Evolutionary conservation across 768 basidiomycete genomes (phyloP).

Genomic region (Daedaleopsis sinensis): DNA sequence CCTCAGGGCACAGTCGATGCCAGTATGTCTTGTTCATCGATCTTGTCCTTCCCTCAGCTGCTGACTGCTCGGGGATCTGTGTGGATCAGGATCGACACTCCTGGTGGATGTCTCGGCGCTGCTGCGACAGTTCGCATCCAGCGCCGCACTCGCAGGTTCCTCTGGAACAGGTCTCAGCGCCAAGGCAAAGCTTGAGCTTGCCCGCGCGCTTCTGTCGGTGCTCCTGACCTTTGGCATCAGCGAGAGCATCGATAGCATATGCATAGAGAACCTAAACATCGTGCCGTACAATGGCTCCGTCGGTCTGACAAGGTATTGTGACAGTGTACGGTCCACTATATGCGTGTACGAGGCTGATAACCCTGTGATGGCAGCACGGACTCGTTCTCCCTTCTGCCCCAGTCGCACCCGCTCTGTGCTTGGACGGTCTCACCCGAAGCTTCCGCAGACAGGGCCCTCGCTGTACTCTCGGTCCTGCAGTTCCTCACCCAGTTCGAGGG

Average conservation of each 20-base stretch:
- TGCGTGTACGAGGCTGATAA: background rate
- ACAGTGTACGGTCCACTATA: background rate
- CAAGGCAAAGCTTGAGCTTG: constrained; percentile 47
- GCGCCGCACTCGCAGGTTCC: constrained; percentile 6
- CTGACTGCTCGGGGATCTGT: background rate
- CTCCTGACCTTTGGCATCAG: constrained; percentile 74
- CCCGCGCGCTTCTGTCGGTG: constrained; percentile 63
- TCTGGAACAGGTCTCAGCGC: constrained; percentile 37
- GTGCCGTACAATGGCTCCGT: constrained; percentile 5
- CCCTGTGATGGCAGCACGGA: constrained; percentile 35
- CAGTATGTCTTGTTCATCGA: constrained; percentile 16
- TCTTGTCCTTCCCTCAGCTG: background rate
- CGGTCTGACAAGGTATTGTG: background rate
- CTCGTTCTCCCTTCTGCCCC: constrained; percentile 46
- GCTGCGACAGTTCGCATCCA: constrained; percentile 17
- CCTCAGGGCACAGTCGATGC: constrained; percentile 20
- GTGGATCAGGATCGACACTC: constrained; percentile 32
- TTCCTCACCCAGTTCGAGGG: constrained; percentile 78
- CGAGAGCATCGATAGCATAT: constrained; percentile 69
- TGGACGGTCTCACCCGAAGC: constrained; percentile 79
- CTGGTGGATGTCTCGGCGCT: constrained; percentile 32
- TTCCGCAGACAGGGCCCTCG: constrained; percentile 71
- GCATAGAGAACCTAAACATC: constrained; percentile 54
- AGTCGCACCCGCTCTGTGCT: constrained; percentile 39
- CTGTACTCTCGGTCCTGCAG: constrained; percentile 67